Percentiles rank a stretch among this genome's conserved stretches.
Conservation (phyloP, 768 basidiomycete species). For the Lyophyllum semitale region DNA sequence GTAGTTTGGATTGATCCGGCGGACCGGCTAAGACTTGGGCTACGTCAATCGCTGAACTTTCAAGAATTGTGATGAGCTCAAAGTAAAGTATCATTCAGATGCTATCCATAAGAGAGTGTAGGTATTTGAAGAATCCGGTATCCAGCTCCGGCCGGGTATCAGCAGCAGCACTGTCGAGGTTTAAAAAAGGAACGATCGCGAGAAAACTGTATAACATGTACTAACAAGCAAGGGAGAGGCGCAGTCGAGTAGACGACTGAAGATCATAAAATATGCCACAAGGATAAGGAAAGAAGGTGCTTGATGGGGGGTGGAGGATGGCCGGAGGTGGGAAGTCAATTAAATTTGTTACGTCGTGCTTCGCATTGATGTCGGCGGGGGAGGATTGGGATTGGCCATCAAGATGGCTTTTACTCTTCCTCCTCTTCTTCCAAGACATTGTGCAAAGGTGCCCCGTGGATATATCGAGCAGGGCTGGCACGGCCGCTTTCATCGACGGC, state of each 20-base stretch:
- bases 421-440: slow-evolving; percentile 85
- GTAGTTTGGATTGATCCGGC: neutral
- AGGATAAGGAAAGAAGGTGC: neutral
- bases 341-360: neutral
- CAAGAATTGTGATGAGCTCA: neutral
- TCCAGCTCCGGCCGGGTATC: slow-evolving; percentile 24
- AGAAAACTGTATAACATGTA: neutral
- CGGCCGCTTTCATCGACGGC: slow-evolving; percentile 51
- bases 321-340: neutral
- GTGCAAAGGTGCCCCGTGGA: slow-evolving; percentile 84
- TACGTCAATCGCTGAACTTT: neutral
- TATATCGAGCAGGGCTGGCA: slow-evolving; percentile 70
- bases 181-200: neutral
- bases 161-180: slow-evolving; percentile 18
- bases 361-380: neutral
- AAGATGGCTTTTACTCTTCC: slow-evolving; percentile 28
- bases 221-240: slow-evolving; percentile 10
- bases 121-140: slow-evolving; percentile 15
- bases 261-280: slow-evolving; percentile 4
- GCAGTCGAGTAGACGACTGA: slow-evolving; percentile 8
- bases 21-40: neutral
- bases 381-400: neutral
- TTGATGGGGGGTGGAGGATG: neutral
- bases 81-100: slow-evolving; percentile 9
- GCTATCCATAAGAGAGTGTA: slow-evolving; percentile 15